Base-by-base conservation (phyloP, 73 alveolate species). In the Breviolum minutum region DNA sequence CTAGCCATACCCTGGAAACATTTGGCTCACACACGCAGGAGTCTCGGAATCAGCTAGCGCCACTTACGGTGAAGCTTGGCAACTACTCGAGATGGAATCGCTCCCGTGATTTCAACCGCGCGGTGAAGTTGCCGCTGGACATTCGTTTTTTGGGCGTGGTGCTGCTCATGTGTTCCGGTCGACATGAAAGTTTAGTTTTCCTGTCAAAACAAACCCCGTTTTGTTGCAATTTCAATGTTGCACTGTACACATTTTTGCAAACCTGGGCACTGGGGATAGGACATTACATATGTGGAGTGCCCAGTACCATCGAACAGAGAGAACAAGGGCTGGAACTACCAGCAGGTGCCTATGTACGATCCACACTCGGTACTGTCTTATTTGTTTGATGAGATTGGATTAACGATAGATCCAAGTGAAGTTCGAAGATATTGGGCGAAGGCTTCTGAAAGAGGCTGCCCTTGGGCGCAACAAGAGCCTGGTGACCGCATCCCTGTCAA, bases 51-150 rank as follows among this genome's bases (percentile, higher is more conserved):
- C 17, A 26, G 0, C 32, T 73, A 22, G 83, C 83, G n/a, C 83
- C 83, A 22, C 0, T 73, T n/a, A 5, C 83, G 0, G 83, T 73
- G 27, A 73, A 73, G 32, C 83, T 73, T 12, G 83, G 83, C 48
- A 22, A 13, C 83, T 73, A 73, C 32, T 73, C 83, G 14, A 73
- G 7, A 22, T 73, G 83, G 83, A 73, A 73, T 32, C 40, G 83
- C 48, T 22, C 54, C 83, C 83, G 83, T 6, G 83, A 73, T 32
- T 73, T 73, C 26, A 32, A n/a, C 83, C 2, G 40, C 5, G 83
- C 83, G 27, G 83, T 73, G 83, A 73, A 73, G 83, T 26, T 22
- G 83, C 83, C 83, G 40, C 40, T 73, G 83, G 83, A 73, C 77
- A 68, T 68, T 2, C n/a, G 54, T 66, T 66, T 66, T 13, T 66